A percentile compares a stretch with the other conserved stretches of the same genome.
Evolutionary conservation across 208 protist species (phyloP).

Genomic region (Leptomonas seymouri): DNA sequence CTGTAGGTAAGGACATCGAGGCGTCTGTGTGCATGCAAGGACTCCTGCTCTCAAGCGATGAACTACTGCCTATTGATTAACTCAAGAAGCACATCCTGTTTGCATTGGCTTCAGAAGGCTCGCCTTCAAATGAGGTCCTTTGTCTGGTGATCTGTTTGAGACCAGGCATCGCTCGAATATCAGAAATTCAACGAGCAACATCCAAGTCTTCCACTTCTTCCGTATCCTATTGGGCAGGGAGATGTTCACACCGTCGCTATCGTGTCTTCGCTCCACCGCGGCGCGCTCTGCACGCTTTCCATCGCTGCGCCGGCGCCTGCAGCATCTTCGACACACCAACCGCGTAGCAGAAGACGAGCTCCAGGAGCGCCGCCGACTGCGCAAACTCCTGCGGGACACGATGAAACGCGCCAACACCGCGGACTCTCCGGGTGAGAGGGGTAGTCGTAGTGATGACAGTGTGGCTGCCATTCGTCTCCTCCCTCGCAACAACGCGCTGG

Average conservation of each 20-base stretch:
- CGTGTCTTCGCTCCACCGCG: not conserved
- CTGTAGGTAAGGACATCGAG: too few relatives aligned
- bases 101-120: too few relatives aligned
- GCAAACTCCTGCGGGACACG: slow-evolving; percentile 17
- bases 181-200: not conserved
- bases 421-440: not conserved
- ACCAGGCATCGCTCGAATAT: too few relatives aligned
- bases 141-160: too few relatives aligned
- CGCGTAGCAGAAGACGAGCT: slow-evolving; percentile 25
- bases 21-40: too few relatives aligned
- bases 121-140: too few relatives aligned
- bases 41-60: too few relatives aligned
- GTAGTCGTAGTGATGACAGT: not conserved
- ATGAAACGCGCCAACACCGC: not conserved
- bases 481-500: slow-evolving; percentile 71
- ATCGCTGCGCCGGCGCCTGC: slow-evolving; percentile 33
- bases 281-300: not conserved
- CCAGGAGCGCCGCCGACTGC: slow-evolving; percentile 42
- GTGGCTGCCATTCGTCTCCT: slow-evolving; percentile 40
- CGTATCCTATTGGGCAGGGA: not conserved
- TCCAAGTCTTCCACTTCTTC: not conserved
- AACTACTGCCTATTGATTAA: too few relatives aligned
- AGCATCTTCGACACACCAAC: slow-evolving; percentile 30
- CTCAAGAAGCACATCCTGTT: too few relatives aligned
- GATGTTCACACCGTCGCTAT: slow-evolving; percentile 14